These are phyloP conservation scores for Polychytrium aggregatum DNA, from an alignment of 192 early-diverging fungal genomes.

Conservation along the genomic window DNA sequence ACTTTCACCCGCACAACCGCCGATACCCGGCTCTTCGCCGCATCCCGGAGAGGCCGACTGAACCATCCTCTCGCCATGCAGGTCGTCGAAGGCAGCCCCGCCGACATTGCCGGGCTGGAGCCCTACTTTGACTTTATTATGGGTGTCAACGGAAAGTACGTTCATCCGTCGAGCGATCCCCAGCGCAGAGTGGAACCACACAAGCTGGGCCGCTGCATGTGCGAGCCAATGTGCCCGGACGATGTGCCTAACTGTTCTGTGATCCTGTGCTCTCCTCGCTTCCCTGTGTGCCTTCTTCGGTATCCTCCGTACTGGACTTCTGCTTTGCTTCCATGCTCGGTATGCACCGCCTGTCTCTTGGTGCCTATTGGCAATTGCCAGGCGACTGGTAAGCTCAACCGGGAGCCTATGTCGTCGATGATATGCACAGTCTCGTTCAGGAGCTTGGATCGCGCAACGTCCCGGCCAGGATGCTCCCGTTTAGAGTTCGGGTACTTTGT, in stretches of 20 bases:
- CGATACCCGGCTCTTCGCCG: too few relatives aligned
- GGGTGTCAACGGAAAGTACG: slow-evolving; percentile 38
- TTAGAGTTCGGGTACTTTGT: too few relatives aligned
- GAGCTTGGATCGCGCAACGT: too few relatives aligned
- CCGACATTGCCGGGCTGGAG: slow-evolving; percentile 49
- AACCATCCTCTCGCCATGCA: too few relatives aligned
- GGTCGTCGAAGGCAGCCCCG: slow-evolving; percentile 58
- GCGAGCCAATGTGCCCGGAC: neutral
- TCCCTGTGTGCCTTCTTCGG: neutral
- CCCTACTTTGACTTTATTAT: slow-evolving; percentile 70
- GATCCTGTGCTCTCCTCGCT: neutral
- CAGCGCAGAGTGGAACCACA: neutral
- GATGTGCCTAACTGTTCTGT: slow-evolving; percentile 8
- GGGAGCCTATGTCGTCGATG: too few relatives aligned
- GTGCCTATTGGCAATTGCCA: too few relatives aligned
- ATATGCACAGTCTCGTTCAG: too few relatives aligned
- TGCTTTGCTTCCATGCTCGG: neutral
- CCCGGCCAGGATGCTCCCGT: too few relatives aligned
- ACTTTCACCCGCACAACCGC: too few relatives aligned
- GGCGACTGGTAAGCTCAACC: too few relatives aligned
- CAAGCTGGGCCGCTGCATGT: neutral
- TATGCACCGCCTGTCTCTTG: too few relatives aligned
- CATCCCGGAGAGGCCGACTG: too few relatives aligned
- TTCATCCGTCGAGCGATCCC: slow-evolving; percentile 9
- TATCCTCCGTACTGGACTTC: neutral